A percentile compares a stretch with the other conserved stretches of the same genome.
phyloP scores from a whole-genome alignment of 2,329 filamentous ascomycete species.

The Sporothrix phasma region DNA sequence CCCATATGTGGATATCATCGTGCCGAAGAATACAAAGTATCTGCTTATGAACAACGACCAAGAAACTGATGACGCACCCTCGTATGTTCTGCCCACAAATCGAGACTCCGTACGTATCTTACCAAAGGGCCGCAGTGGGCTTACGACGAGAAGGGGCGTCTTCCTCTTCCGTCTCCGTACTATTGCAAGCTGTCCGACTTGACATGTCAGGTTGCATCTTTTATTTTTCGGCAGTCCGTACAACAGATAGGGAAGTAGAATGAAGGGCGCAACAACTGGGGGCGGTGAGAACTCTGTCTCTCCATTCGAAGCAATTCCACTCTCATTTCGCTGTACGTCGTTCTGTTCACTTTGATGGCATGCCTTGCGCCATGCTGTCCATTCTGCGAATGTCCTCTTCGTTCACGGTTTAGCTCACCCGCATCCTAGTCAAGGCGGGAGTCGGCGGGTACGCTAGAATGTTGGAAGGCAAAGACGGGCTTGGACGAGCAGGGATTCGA shows the following conservation, averaged over 20 bases:
- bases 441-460: background rate
- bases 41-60: background rate
- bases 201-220: slow-evolving; percentile 12
- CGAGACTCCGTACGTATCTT: background rate
- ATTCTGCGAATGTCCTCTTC: background rate
- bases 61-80: slow-evolving; percentile 2
- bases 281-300: background rate
- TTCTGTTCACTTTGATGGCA: background rate
- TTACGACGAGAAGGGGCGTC: background rate
- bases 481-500: background rate
- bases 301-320: background rate
- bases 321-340: background rate
- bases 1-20: background rate
- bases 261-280: background rate
- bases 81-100: background rate
- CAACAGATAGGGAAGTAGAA: background rate
- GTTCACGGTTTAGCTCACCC: background rate
- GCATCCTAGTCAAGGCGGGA: background rate
- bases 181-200: slow-evolving; percentile 5
- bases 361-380: background rate
- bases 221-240: slow-evolving; percentile 7
- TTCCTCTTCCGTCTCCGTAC: background rate
- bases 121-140: background rate
- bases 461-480: background rate
- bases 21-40: background rate